Evolutionary conservation across 1,139 yeast species (phyloP), one percentile per base, ranked within the genome.

Genomic region (Candida sojae): DNA sequence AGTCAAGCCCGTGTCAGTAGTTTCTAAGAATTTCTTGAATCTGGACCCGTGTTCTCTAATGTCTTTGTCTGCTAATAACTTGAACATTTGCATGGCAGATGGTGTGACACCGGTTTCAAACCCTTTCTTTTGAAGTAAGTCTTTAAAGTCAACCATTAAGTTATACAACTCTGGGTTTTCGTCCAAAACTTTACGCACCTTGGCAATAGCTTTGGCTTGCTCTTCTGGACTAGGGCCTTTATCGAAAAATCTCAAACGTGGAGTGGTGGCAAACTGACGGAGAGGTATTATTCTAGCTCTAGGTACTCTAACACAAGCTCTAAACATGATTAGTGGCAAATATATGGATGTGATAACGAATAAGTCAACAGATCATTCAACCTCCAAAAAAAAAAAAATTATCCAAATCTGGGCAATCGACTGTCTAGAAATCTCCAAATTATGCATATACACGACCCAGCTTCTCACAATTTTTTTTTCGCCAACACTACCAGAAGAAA

Each of bases 41-140:
- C 61, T 61, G n/a, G 54, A 50, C 35, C 73, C 60, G 39, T 62
- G 60, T 7, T 57, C 63, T 44, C 70, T 65, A n/a, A 74, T 66
- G 13, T 72, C 77, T 50, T 63, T 64, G 48, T 74, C 75, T 40
- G 71, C 59, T 49, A 73, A 61, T 40, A 74, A 60, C 53, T 64
- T 67, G 62, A 74, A 64, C 67, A 74, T 61, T 50, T 70, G 66
- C 48, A 68, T 55, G 60, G 73, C 58, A 13, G 69, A 65, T 4
- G 78, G 78, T 6, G 67, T 66, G 44, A 63, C 54, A 2, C 64
- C 66, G 2, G 60, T 64, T 4, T 67, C 61, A 42, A 71, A 61
- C 17, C 78, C 78, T 52, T 73, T 73, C 4, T 55, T 56, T 29
- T 60, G 59, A 48, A 74, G 63, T 25, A 70, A 57, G 6, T 52